Conservation (phyloP, 2,329 filamentous ascomycete genomes). For the Thelonectria olida region DNA sequence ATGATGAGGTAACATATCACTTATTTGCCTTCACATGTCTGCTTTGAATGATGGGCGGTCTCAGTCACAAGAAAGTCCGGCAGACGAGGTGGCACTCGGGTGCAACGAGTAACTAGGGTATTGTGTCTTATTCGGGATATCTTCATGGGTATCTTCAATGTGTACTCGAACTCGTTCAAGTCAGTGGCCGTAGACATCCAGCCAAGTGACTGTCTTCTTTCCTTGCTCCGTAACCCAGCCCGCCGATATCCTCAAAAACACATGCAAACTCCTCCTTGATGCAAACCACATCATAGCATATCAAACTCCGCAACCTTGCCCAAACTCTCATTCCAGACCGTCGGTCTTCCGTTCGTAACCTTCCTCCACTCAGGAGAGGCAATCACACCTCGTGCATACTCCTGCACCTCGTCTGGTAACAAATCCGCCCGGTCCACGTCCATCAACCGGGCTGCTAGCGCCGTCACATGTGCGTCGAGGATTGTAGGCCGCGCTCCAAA, state of each 20-base stretch:
- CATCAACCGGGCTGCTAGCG: slow-evolving; percentile 34
- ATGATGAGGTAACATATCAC: too few relatives aligned
- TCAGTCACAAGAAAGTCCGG: too few relatives aligned
- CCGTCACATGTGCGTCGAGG: slow-evolving; percentile 40
- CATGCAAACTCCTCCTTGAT: not conserved
- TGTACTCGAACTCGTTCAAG: too few relatives aligned
- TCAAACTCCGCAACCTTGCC: slow-evolving; percentile 34
- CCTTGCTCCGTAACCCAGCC: not conserved
- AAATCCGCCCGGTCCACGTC: slow-evolving; percentile 38
- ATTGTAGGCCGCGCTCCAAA: slow-evolving; percentile 42
- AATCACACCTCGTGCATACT: slow-evolving; percentile 32
- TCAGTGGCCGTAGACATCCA: too few relatives aligned
- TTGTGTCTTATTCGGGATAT: too few relatives aligned
- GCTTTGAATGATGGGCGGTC: too few relatives aligned
- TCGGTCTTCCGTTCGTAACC: slow-evolving; percentile 38
- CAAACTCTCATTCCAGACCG: slow-evolving; percentile 33
- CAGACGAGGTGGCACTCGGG: too few relatives aligned
- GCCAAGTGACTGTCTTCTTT: not conserved
- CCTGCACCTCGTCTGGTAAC: slow-evolving; percentile 30
- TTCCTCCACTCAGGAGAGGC: slow-evolving; percentile 39
- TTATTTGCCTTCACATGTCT: too few relatives aligned
- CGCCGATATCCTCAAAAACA: not conserved
- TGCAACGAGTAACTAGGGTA: too few relatives aligned
- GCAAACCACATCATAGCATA: slow-evolving; percentile 19
- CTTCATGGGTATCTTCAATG: too few relatives aligned